Evolutionary conservation across 2,329 filamentous ascomycete genomes (phyloP).

Genomic region (Scytalidium lignicola): DNA sequence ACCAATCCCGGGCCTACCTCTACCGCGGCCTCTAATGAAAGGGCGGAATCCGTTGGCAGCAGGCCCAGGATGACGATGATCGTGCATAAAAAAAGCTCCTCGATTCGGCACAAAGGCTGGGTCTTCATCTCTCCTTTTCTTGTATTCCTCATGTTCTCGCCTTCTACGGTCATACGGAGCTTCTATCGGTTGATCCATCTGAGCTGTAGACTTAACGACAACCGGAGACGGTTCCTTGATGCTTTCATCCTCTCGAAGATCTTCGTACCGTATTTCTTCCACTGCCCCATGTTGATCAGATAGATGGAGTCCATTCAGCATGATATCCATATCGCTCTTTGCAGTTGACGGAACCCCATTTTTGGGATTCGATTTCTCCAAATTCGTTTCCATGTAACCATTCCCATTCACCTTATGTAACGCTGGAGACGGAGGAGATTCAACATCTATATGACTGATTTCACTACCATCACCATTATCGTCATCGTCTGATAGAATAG

Average conservation of each 20-base stretch:
- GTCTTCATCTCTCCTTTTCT: slow-evolving; percentile 80
- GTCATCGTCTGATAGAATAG: slow-evolving; percentile 56
- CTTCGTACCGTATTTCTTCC: slow-evolving; percentile 25
- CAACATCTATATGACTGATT: slow-evolving; percentile 58
- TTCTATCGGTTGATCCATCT: slow-evolving; percentile 43
- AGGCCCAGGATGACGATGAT: slow-evolving; percentile 75
- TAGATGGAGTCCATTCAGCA: slow-evolving; percentile 45
- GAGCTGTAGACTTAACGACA: slow-evolving; percentile 31
- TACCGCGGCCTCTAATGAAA: slow-evolving; percentile 59
- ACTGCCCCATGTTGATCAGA: slow-evolving; percentile 18
- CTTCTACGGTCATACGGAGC: slow-evolving; percentile 65
- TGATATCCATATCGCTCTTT: slow-evolving; percentile 48
- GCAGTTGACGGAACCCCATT: slow-evolving; percentile 27
- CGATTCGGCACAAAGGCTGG: slow-evolving; percentile 91
- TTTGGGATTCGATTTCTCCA: slow-evolving; percentile 19
- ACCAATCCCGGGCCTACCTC: slow-evolving; percentile 53
- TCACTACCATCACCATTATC: slow-evolving; percentile 57
- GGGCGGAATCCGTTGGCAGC: slow-evolving; percentile 73
- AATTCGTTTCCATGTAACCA: slow-evolving; percentile 25
- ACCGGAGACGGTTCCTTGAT: slow-evolving; percentile 22
- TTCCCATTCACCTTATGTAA: slow-evolving; percentile 28
- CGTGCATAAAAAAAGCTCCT: slow-evolving; percentile 96
- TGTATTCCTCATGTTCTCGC: slow-evolving; percentile 86
- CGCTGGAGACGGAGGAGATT: slow-evolving; percentile 36
- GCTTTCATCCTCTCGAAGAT: slow-evolving; percentile 24